Evolutionary conservation across 306 rosid species (phyloP).

Genomic region (Herpetospermum pedunculosum): DNA sequence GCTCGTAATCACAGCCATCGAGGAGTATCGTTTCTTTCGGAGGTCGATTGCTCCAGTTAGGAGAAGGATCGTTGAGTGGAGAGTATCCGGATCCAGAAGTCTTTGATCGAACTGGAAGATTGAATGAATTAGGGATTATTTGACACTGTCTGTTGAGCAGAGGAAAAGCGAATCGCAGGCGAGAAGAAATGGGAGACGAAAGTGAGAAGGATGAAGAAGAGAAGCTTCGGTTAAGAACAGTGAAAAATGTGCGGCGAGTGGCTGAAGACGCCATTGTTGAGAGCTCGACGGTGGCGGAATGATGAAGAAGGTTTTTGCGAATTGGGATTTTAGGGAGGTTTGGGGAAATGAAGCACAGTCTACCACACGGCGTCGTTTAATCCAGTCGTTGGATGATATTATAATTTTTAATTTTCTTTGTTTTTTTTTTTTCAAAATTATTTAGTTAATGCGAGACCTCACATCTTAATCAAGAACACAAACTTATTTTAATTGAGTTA

Average conservation of each 20-base stretch:
- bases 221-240: slow-evolving; percentile 25
- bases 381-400: too few relatives aligned
- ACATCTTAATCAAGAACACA: too few relatives aligned
- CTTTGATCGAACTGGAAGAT: slow-evolving; percentile 27
- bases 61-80: slow-evolving; percentile 66
- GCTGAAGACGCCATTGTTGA: slow-evolving; percentile 48
- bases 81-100: slow-evolving; percentile 69
- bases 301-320: background rate
- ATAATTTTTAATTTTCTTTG: too few relatives aligned
- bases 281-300: background rate
- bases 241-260: slow-evolving; percentile 47
- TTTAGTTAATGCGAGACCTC: too few relatives aligned
- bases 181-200: slow-evolving; percentile 20
- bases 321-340: background rate
- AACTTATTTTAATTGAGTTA: too few relatives aligned
- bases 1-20: slow-evolving; percentile 92
- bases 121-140: slow-evolving; percentile 12
- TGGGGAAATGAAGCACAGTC: background rate
- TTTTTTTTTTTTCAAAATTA: too few relatives aligned
- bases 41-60: slow-evolving; percentile 90
- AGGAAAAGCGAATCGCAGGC: slow-evolving; percentile 30
- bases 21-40: slow-evolving; percentile 82
- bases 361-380: background rate
- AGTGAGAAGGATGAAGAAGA: slow-evolving; percentile 15
- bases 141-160: slow-evolving; percentile 25